phyloP scores from a whole-genome alignment of 768 basidiomycete species.

The Kondoa subrosea region DNA sequence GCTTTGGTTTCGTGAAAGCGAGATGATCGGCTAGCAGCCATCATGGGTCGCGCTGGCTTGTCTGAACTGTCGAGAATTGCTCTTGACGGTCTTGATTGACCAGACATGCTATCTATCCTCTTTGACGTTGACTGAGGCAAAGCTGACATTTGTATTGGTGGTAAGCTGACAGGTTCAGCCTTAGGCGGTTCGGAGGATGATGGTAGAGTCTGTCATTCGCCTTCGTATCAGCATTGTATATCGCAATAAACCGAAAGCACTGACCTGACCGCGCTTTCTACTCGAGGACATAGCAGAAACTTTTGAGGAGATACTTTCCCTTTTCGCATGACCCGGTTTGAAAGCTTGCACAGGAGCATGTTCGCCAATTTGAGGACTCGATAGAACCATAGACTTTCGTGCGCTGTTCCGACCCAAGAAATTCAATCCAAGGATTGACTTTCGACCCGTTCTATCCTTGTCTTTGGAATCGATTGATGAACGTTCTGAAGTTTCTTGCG shows the following conservation, averaged over 20 bases:
- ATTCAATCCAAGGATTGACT: slow-evolving; percentile 30
- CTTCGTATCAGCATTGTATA: slow-evolving; percentile 8
- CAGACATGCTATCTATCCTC: slow-evolving; percentile 57
- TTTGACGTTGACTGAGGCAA: slow-evolving; percentile 64
- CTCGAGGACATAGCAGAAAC: slow-evolving; percentile 63
- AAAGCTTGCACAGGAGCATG: neutral
- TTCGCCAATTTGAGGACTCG: neutral
- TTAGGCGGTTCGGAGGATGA: slow-evolving; percentile 63
- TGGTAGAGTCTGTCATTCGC: slow-evolving; percentile 44
- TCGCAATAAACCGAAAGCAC: slow-evolving; percentile 19
- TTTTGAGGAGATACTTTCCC: neutral
- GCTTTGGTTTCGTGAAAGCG: slow-evolving; percentile 36
- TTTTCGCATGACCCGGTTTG: slow-evolving; percentile 12
- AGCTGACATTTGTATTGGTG: slow-evolving; percentile 79
- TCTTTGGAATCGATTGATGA: neutral
- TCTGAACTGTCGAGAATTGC: slow-evolving; percentile 13
- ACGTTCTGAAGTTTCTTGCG: neutral
- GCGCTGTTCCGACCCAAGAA: slow-evolving; percentile 23
- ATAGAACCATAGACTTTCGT: slow-evolving; percentile 13
- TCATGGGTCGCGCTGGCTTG: slow-evolving; percentile 4
- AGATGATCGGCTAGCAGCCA: slow-evolving; percentile 7
- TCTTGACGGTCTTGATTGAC: neutral
- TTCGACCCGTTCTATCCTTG: slow-evolving; percentile 25
- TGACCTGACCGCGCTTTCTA: slow-evolving; percentile 77
- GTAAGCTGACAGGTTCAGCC: slow-evolving; percentile 42